phyloP scores from a whole-genome alignment of 2,329 filamentous ascomycete genomes.

The Hypoxylon sp. region DNA sequence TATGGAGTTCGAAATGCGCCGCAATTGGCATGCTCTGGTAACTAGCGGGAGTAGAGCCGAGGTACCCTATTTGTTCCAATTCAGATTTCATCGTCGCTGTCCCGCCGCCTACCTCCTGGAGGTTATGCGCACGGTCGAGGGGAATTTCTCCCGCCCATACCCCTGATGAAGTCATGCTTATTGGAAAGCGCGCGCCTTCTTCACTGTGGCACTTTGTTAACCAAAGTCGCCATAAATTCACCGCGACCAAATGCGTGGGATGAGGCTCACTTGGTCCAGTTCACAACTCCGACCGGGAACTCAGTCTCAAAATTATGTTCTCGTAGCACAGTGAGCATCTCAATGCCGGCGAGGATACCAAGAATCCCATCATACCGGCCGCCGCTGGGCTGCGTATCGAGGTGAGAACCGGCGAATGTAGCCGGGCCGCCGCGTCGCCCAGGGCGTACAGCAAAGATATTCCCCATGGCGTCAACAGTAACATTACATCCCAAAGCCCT shows the following conservation, averaged over 20 bases:
- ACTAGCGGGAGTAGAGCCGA: conserved; percentile 71
- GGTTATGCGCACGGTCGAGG: conserved; percentile 70
- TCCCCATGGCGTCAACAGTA: conserved; percentile 82
- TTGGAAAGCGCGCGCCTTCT: conserved; percentile 85
- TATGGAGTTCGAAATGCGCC: conserved; percentile 87
- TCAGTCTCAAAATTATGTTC: conserved; percentile 78
- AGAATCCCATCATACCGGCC: conserved; percentile 84
- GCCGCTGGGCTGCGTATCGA: conserved; percentile 75
- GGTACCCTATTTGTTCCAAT: conserved; percentile 79
- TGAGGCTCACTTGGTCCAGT: conserved; percentile 75
- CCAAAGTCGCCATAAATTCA: not conserved
- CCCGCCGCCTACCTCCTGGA: conserved; percentile 73
- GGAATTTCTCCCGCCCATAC: conserved; percentile 82
- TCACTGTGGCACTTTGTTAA: conserved; percentile 66
- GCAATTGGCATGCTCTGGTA: conserved; percentile 75
- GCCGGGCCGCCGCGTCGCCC: conserved; percentile 72
- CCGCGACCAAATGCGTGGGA: not conserved
- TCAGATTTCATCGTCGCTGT: conserved; percentile 77
- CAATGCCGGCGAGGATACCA: conserved; percentile 79
- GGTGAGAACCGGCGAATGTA: conserved; percentile 79
- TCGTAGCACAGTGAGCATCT: conserved; percentile 77
- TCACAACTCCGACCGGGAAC: conserved; percentile 80
- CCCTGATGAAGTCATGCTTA: conserved; percentile 80
- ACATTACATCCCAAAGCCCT: conserved; percentile 75
- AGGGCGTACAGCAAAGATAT: conserved; percentile 81